Conservation (phyloP, 1,139 yeast genomes). For the Debaryomyces udenii region DNA sequence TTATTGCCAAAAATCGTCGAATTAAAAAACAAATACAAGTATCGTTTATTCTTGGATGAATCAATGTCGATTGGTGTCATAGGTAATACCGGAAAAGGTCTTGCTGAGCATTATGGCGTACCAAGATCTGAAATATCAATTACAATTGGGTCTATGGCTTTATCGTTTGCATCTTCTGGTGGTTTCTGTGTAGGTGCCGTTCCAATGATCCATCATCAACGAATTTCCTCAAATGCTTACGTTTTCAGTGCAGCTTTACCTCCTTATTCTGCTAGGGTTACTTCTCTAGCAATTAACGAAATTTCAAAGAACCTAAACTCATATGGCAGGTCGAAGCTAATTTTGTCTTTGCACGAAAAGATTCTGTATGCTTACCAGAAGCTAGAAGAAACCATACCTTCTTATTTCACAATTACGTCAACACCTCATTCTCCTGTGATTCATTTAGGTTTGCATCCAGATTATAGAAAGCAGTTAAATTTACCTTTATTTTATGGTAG, state of each 20-base stretch:
- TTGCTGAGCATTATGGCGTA: constrained; percentile 68
- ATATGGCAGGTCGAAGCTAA: constrained; percentile 36
- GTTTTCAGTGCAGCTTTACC: constrained; percentile 96
- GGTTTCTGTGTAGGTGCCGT: constrained; percentile 90
- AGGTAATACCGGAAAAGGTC: constrained; percentile 86
- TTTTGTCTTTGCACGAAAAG: constrained; percentile 31
- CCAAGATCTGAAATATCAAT: constrained; percentile 75
- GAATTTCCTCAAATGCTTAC: constrained; percentile 85
- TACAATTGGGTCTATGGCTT: constrained; percentile 85
- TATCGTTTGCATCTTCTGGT: constrained; percentile 85
- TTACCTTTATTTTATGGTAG: constrained; percentile 55
- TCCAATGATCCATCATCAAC: constrained; percentile 89
- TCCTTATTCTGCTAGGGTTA: constrained; percentile 82
- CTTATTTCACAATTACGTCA: constrained; percentile 57
- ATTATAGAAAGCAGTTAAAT: constrained; percentile 43
- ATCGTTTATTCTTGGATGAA: constrained; percentile 86
- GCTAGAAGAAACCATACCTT: constrained; percentile 20
- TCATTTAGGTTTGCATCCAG: constrained; percentile 56
- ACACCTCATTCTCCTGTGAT: constrained; percentile 64
- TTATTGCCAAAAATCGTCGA: constrained; percentile 70
- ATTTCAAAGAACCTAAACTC: constrained; percentile 35
- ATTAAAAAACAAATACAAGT: constrained; percentile 79
- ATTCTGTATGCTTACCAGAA: constrained; percentile 22
- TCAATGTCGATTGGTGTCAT: constrained; percentile 82
- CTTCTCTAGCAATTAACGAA: constrained; percentile 58